phyloP scores from a whole-genome alignment of 2,329 filamentous ascomycete species.

The Pezicula carpinea region DNA sequence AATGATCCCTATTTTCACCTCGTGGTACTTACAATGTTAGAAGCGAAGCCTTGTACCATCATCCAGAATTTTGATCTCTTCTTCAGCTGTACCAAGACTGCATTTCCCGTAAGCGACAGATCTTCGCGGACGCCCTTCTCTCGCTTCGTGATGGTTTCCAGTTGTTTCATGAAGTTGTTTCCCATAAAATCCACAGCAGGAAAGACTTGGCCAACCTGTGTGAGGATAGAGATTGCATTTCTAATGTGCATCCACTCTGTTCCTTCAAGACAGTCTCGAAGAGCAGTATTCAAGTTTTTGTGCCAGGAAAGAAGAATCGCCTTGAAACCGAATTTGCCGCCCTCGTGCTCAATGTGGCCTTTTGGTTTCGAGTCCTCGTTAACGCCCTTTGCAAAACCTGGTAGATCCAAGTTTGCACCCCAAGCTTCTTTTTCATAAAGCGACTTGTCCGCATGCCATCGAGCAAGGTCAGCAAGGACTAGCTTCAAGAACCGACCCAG shows the following conservation, averaged over 20 bases:
- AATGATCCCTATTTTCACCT: not conserved
- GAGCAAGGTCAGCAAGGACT: conserved; percentile 70
- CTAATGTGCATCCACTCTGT: conserved; percentile 97
- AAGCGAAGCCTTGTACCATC: conserved; percentile 67
- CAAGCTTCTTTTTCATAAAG: conserved; percentile 81
- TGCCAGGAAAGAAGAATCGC: conserved; percentile 89
- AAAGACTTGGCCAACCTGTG: conserved; percentile 75
- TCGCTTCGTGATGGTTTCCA: conserved; percentile 61
- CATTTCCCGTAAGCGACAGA: conserved; percentile 68
- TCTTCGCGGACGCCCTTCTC: conserved; percentile 65
- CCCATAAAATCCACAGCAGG: conserved; percentile 90
- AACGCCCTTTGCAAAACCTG: conserved; percentile 74
- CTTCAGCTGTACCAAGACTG: conserved; percentile 65
- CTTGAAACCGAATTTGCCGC: conserved; percentile 81
- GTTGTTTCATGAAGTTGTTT: conserved; percentile 55
- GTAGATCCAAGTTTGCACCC: conserved; percentile 58
- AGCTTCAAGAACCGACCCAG: conserved; percentile 88
- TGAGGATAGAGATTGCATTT: conserved; percentile 88
- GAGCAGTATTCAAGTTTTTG: conserved; percentile 69
- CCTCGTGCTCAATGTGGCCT: conserved; percentile 73
- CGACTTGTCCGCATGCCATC: conserved; percentile 76
- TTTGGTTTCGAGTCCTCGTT: conserved; percentile 66
- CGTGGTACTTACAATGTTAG: conserved; percentile 50
- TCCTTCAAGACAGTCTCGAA: conserved; percentile 76
- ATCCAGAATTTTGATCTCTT: conserved; percentile 65